Evolutionary conservation across 176 grass and related monocot species (phyloP).

Genomic region (Zizania latifolia): DNA sequence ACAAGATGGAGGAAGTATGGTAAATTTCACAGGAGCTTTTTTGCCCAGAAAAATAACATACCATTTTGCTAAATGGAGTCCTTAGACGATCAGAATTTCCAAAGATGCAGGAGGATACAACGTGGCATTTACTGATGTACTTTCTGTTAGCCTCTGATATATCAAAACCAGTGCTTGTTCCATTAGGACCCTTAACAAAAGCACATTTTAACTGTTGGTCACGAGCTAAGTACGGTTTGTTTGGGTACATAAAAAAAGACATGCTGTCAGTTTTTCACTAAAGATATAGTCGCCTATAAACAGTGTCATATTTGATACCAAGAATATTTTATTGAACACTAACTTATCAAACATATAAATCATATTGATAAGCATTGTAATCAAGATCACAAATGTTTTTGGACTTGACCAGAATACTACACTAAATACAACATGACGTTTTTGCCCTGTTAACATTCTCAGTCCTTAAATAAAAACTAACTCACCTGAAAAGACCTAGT

Average conservation of each 20-base stretch:
- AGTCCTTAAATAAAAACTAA: no score
- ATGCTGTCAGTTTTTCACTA: not conserved
- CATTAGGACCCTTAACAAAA: conserved; percentile 73
- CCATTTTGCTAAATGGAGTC: no score
- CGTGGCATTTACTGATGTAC: conserved; percentile 88
- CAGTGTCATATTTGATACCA: no score
- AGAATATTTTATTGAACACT: no score
- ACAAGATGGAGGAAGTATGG: not conserved
- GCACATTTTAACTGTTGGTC: conserved; percentile 88
- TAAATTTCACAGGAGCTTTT: no score
- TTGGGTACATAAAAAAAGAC: not conserved
- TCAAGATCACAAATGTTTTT: no score
- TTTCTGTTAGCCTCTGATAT: conserved; percentile 62
- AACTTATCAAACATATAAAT: conserved; percentile 2
- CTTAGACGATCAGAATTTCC: conserved; percentile 96
- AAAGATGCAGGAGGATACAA: conserved; percentile 98
- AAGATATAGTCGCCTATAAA: not conserved
- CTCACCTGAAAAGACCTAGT: not conserved
- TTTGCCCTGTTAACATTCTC: not conserved
- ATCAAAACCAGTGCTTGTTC: conserved; percentile 83
- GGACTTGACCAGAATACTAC: no score
- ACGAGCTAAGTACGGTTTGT: conserved; percentile 50
- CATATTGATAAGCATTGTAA: not conserved
- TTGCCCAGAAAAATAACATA: no score
- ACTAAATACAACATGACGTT: not conserved